Conservation (phyloP, 2,329 filamentous ascomycete genomes). For the Penicillium sp. region DNA sequence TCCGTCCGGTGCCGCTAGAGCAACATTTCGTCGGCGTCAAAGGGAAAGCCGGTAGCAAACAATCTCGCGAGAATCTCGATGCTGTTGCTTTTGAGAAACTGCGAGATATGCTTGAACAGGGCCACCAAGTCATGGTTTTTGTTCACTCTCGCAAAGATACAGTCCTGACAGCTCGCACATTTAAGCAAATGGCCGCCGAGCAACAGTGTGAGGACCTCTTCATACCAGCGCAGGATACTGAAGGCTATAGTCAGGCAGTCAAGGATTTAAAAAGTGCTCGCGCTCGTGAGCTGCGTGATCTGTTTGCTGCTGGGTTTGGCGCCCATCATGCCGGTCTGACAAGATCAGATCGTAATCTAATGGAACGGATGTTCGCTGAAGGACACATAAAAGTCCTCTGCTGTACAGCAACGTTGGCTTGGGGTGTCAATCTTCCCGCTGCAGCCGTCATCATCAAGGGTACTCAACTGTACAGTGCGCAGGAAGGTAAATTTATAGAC, state of each 20-base stretch:
- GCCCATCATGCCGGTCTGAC: conserved; percentile 98
- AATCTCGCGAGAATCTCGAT: conserved; percentile 85
- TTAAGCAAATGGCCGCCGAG: conserved; percentile 82
- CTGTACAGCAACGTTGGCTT: conserved; percentile 95
- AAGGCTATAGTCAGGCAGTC: conserved; percentile 73
- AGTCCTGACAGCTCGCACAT: conserved; percentile 75
- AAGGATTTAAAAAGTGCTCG: conserved; percentile 82
- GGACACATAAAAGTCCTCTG: conserved; percentile 96
- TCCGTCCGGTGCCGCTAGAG: conserved; percentile 90
- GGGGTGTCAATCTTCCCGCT: conserved; percentile 97
- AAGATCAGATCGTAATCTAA: conserved; percentile 87
- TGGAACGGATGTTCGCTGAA: conserved; percentile 85
- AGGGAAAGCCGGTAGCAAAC: conserved; percentile 73
- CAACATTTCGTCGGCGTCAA: conserved; percentile 97
- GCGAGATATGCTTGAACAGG: conserved; percentile 80
- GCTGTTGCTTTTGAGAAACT: conserved; percentile 89
- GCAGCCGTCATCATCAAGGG: conserved; percentile 98
- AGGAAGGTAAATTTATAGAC: conserved; percentile 95
- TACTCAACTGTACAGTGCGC: conserved; percentile 92
- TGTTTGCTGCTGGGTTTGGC: conserved; percentile 85
- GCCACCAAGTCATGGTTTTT: conserved; percentile 99
- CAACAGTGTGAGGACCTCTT: conserved; percentile 76
- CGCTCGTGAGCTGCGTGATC: conserved; percentile 80
- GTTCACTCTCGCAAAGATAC: conserved; percentile 97
- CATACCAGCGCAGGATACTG: conserved; percentile 67